Evolutionary conservation across 768 basidiomycete genomes (phyloP), one percentile per base, ranked within the genome.

Genomic region (Russula emetica): DNA sequence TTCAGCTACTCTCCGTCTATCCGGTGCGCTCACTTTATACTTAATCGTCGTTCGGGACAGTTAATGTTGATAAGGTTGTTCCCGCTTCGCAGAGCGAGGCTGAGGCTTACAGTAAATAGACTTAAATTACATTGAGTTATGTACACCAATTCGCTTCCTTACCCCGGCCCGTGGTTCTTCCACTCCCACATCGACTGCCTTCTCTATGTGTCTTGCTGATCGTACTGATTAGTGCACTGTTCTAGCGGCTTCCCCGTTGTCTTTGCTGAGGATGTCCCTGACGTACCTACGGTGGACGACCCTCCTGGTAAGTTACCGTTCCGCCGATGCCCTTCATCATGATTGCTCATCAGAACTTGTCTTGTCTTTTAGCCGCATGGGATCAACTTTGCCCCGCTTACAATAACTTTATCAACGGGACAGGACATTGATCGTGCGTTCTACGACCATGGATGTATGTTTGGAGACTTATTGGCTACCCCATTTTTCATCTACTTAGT

Each of bases 61-160:
- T n/a, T n/a, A n/a, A n/a, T n/a, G n/a, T n/a, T n/a, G n/a, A n/a
- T n/a, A n/a, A n/a, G 0, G 30, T 30, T 30, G 30, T 30, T 30
- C 30, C n/a, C n/a, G n/a, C n/a, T 30, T 30, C 30, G 30, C 5
- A 30, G 30, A 30, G 30, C 30, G 30, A 30, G 30, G n/a, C n/a
- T n/a, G n/a, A n/a, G n/a, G n/a, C n/a, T n/a, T n/a, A n/a, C n/a
- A n/a, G n/a, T n/a, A n/a, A n/a, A n/a, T n/a, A n/a, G n/a, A n/a
- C n/a, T n/a, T n/a, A n/a, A n/a, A n/a, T n/a, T n/a, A n/a, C n/a
- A n/a, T n/a, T n/a, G n/a, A n/a, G n/a, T n/a, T n/a, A n/a, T n/a
- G n/a, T n/a, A n/a, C n/a, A n/a, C n/a, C n/a, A 5, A 63, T 75
- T 54, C 67, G 74, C 13, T 72, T 73, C 55, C 42, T 68, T 2